Conservation (phyloP, 2,329 filamentous ascomycete species). For the Colletotrichum camelliae region DNA sequence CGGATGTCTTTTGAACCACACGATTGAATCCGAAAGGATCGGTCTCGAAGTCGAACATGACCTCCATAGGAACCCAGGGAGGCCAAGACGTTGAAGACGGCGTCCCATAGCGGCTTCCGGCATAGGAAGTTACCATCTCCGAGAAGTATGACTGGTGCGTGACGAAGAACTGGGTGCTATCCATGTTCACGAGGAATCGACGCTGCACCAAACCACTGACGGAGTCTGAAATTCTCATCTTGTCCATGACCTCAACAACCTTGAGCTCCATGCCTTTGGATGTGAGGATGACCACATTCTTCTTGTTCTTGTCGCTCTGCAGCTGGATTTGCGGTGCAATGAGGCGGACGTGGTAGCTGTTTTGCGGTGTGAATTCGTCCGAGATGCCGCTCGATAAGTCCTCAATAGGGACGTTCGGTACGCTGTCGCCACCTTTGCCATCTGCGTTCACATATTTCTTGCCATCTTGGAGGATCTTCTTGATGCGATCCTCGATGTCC, state of each 20-base stretch:
- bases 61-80: conserved; percentile 97
- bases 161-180: conserved; percentile 98
- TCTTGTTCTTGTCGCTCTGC: conserved; percentile 97
- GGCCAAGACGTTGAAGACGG: conserved; percentile 89
- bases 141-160: conserved; percentile 91
- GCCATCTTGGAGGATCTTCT: conserved; percentile 83
- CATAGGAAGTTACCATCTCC: conserved; percentile 88
- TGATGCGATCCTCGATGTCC: conserved; percentile 83
- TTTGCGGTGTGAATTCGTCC: conserved; percentile 87
- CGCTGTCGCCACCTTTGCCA: conserved; percentile 43
- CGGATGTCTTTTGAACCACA: conserved; percentile 95
- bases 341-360: conserved; percentile 91
- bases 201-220: conserved; percentile 96
- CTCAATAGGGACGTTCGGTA: conserved; percentile 54
- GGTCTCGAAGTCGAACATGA: conserved; percentile 95
- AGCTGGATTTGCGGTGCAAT: conserved; percentile 98
- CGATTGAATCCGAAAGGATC: conserved; percentile 98
- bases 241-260: conserved; percentile 96
- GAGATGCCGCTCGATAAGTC: conserved; percentile 79
- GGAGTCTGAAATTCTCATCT: conserved; percentile 86
- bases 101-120: conserved; percentile 90
- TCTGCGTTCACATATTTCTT: conserved; percentile 81
- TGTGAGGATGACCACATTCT: conserved; percentile 94
- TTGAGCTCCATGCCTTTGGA: conserved; percentile 99
- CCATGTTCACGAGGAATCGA: conserved; percentile 93